These are phyloP conservation scores for Debaryomyces subglobosus DNA, from an alignment of 1,139 yeast genomes.

Conservation along the genomic window DNA sequence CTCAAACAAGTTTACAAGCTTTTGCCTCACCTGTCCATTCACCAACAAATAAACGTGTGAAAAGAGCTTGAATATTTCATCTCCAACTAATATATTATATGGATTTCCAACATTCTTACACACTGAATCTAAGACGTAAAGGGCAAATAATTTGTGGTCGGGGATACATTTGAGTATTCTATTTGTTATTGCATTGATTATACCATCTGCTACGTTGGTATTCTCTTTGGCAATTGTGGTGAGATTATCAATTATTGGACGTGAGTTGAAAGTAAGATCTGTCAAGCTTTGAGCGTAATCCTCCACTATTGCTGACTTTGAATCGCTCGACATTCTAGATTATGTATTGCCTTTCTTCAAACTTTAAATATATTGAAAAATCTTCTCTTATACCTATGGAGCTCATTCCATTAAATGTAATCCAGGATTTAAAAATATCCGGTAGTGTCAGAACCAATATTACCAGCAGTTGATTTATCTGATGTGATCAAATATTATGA, in stretches of 20 bases:
- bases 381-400: neutral
- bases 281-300: constrained; percentile 70
- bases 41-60: constrained; percentile 78
- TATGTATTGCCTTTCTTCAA: neutral
- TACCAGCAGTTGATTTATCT: neutral
- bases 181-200: constrained; percentile 70
- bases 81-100: constrained; percentile 74
- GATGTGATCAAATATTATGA: too few relatives aligned
- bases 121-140: constrained; percentile 89
- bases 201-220: constrained; percentile 72
- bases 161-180: constrained; percentile 64
- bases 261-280: constrained; percentile 84
- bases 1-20: constrained; percentile 74
- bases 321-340: constrained; percentile 10
- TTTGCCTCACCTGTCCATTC: constrained; percentile 72
- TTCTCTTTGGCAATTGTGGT: constrained; percentile 91
- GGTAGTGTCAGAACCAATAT: neutral
- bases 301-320: constrained; percentile 24
- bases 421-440: neutral
- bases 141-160: constrained; percentile 76
- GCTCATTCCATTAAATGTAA: neutral
- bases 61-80: constrained; percentile 66
- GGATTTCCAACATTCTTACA: constrained; percentile 91
- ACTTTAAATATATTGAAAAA: neutral
- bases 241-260: constrained; percentile 83